Conservation (phyloP, 73 alveolate species). For the Blepharisma stoltei region DNA sequence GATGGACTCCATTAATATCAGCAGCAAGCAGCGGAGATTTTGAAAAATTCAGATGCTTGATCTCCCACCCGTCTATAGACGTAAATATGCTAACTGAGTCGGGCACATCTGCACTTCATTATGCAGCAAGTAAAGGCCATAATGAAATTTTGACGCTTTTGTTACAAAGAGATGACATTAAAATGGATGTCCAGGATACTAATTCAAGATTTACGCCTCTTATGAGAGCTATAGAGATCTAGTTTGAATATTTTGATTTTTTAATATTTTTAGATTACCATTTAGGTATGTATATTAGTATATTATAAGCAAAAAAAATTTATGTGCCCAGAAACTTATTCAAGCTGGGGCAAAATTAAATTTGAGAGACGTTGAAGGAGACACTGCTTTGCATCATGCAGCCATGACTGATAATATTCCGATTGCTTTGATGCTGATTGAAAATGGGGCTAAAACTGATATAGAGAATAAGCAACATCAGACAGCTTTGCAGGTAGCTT, state of each 20-base stretch:
- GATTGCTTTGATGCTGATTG: background rate
- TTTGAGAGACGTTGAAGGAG: background rate
- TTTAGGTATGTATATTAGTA: too few species aligned
- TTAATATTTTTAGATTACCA: too few species aligned
- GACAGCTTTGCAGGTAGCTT: conserved; percentile 10
- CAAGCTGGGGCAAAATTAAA: conserved; percentile 23
- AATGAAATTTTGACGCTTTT: background rate
- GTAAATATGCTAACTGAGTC: background rate
- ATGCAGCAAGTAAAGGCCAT: conserved; percentile 25
- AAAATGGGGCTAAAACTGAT: background rate
- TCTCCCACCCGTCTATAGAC: background rate
- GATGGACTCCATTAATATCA: conserved; percentile 23
- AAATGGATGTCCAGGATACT: background rate
- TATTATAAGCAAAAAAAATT: background rate
- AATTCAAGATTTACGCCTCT: background rate
- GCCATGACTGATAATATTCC: background rate
- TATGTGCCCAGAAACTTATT: background rate
- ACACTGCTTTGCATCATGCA: conserved; percentile 16
- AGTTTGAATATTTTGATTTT: too few species aligned
- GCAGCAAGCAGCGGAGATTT: conserved; percentile 26
- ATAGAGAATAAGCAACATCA: background rate
- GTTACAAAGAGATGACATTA: conserved; percentile 6
- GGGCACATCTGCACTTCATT: conserved; percentile 11
- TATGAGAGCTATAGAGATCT: conserved; percentile 24
- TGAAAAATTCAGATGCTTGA: background rate